A percentile compares a stretch with the other conserved stretches of the same genome.
Evolutionary conservation across 306 rosid genomes (phyloP).

Genomic region (Medicago arabica): DNA sequence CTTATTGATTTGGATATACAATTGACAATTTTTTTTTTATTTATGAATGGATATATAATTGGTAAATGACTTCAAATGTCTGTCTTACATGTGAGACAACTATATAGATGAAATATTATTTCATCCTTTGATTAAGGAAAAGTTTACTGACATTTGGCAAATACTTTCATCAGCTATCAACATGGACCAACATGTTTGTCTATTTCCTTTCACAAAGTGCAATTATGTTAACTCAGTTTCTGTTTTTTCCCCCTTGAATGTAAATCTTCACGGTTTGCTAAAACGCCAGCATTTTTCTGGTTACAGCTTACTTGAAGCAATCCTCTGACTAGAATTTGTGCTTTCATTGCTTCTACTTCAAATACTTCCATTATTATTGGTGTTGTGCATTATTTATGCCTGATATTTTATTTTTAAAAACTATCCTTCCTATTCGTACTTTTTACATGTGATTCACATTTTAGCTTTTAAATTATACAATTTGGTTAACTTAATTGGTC

Average conservation of each 20-base stretch:
- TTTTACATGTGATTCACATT: too few species aligned
- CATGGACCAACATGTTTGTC: too few species aligned
- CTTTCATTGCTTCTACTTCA: constrained; percentile 1
- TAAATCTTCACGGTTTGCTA: constrained; percentile 15
- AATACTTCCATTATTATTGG: constrained; percentile 9
- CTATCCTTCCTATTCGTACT: too few species aligned
- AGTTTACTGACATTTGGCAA: constrained; percentile 18
- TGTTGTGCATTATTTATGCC: constrained; percentile 19
- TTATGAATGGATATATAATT: constrained; percentile 30
- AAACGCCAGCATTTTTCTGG: constrained; percentile 20
- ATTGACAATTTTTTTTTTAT: constrained; percentile 10
- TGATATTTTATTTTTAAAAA: too few species aligned
- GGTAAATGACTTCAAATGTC: constrained; percentile 29
- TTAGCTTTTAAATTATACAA: too few species aligned
- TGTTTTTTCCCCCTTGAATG: neutral
- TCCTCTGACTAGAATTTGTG: constrained; percentile 28
- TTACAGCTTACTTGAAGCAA: constrained; percentile 20
- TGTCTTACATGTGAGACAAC: constrained; percentile 26
- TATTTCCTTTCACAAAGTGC: constrained; percentile 9
- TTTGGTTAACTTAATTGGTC: too few species aligned
- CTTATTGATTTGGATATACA: constrained; percentile 37
- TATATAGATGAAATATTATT: constrained; percentile 14
- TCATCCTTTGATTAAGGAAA: constrained; percentile 32
- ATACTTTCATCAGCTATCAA: constrained; percentile 18
- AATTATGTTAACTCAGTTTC: constrained; percentile 19